A percentile compares a stretch with the other conserved stretches of the same genome.
These are phyloP conservation scores for Pseudogymnoascus sp. DNA, from an alignment of 2,329 filamentous ascomycete genomes.

Conservation along the genomic window DNA sequence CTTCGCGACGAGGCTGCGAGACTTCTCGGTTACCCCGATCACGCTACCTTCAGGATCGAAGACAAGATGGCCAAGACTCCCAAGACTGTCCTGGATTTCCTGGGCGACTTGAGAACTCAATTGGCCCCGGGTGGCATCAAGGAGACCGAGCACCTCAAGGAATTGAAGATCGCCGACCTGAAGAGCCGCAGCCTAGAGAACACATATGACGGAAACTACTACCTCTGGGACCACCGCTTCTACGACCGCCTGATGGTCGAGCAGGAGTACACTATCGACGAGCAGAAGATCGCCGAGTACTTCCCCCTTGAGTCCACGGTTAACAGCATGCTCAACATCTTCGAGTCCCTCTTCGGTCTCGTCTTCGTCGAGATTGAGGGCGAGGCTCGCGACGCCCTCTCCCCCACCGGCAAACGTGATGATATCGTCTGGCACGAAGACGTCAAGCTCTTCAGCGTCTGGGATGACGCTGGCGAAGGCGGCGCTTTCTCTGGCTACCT, in stretches of 20 bases:
- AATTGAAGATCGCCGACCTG: constrained; percentile 66
- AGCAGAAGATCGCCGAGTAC: constrained; percentile 74
- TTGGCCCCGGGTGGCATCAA: constrained; percentile 62
- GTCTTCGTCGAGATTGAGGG: constrained; percentile 66
- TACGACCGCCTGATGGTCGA: constrained; percentile 77
- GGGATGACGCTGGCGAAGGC: constrained; percentile 68
- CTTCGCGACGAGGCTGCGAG: constrained; percentile 73
- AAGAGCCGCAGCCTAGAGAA: constrained; percentile 46
- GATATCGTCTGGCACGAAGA: constrained; percentile 72
- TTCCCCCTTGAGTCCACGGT: constrained; percentile 72
- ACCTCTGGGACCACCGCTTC: constrained; percentile 75
- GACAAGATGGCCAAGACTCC: constrained; percentile 81
- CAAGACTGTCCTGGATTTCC: constrained; percentile 64
- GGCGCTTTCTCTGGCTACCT: constrained; percentile 72
- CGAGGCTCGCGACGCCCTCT: constrained; percentile 48
- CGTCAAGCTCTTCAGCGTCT: constrained; percentile 75
- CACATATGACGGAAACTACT: constrained; percentile 62
- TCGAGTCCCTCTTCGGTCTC: constrained; percentile 74
- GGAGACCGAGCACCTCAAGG: constrained; percentile 63
- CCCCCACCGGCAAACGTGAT: constrained; percentile 24
- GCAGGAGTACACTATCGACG: constrained; percentile 72
- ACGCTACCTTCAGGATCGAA: constrained; percentile 69
- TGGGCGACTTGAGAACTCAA: constrained; percentile 60
- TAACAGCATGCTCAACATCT: constrained; percentile 72
- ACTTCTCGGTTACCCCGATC: constrained; percentile 68